Conservation (phyloP, 2,329 filamentous ascomycete genomes). For the Penicillium sp. region DNA sequence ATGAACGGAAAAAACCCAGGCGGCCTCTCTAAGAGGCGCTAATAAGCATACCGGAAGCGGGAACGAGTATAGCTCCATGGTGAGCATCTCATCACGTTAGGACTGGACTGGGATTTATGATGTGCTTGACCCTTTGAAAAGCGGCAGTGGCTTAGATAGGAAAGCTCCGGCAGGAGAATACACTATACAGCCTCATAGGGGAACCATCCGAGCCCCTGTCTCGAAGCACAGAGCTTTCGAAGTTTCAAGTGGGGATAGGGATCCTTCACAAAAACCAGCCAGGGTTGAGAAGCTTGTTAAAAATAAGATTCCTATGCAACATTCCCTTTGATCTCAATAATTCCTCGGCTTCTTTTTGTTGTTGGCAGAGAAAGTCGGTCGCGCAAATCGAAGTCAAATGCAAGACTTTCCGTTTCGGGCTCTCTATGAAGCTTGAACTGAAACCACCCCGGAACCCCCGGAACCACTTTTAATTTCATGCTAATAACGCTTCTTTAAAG, state of each 20-base stretch:
- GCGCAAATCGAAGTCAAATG: neutral
- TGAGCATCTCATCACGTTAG: no score
- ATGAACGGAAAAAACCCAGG: no score
- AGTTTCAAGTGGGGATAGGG: neutral
- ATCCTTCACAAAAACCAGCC: neutral
- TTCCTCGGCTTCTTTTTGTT: fast-evolving
- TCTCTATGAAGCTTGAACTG: neutral
- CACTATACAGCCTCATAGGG: neutral
- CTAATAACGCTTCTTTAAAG: neutral
- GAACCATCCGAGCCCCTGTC: neutral
- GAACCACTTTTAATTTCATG: neutral
- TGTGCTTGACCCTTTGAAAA: no score
- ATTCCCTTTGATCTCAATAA: no score
- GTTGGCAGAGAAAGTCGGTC: neutral
- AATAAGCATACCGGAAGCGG: no score
- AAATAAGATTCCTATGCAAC: neutral
- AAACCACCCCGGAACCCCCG: neutral
- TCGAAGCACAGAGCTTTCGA: neutral
- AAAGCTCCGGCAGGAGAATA: neutral
- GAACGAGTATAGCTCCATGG: no score
- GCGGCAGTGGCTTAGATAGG: neutral
- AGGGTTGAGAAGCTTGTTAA: neutral
- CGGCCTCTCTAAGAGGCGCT: no score
- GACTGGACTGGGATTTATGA: no score
- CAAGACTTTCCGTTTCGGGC: neutral